Percentiles rank a stretch among this genome's conserved stretches.
Evolutionary conservation across 1,284 basidiomycete genomes (phyloP).

Genomic region (Cryptococcus wingfieldii): DNA sequence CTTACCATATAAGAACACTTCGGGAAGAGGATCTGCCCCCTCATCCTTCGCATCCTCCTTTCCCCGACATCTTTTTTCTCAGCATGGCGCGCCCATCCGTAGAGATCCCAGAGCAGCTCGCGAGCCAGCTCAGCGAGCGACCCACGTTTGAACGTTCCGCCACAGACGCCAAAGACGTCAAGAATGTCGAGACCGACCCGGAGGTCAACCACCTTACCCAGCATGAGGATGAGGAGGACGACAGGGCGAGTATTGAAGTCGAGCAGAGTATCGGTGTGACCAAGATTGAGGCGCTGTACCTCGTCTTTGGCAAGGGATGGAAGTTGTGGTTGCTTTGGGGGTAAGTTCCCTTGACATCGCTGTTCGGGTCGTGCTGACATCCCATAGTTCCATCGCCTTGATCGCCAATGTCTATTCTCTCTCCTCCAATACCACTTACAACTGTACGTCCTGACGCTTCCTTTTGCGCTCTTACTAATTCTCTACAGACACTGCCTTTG

Average conservation of each 20-base stretch:
- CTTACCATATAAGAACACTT: background rate
- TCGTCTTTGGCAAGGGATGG: slow-evolving; percentile 33
- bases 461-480: background rate
- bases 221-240: background rate
- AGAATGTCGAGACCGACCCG: background rate
- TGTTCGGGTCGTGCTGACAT: background rate
- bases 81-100: background rate
- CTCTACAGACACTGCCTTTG: slow-evolving; percentile 27
- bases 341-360: slow-evolving; percentile 5
- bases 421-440: slow-evolving; percentile 25
- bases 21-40: background rate
- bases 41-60: no score
- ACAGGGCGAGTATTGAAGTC: slow-evolving; percentile 5
- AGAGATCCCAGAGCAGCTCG: background rate
- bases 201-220: background rate
- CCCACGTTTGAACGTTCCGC: slow-evolving; percentile 3
- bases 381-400: slow-evolving; percentile 22
- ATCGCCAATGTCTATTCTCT: slow-evolving; percentile 31
- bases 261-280: slow-evolving; percentile 39
- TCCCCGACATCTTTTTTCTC: background rate
- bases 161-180: slow-evolving; percentile 1
- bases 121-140: background rate
- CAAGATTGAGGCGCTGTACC: slow-evolving; percentile 40
- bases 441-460: slow-evolving; percentile 14
- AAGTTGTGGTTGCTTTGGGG: slow-evolving; percentile 29